Conservation (phyloP, 345 rosid species). For the Rubroshorea leprosula region DNA sequence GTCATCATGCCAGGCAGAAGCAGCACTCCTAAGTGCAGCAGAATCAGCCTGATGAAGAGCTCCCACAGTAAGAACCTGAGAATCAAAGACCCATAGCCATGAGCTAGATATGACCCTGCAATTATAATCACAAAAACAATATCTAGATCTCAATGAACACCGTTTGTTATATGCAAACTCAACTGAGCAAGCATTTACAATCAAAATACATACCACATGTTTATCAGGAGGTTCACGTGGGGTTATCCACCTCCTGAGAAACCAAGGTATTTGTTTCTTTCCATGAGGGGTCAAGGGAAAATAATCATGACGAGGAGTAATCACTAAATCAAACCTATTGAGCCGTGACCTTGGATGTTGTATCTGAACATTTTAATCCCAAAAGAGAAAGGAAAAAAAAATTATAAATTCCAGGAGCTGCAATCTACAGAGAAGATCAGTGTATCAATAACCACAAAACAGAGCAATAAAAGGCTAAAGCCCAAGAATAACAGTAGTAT, state of each 20-base stretch:
- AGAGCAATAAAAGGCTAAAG: not conserved
- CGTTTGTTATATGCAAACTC: not conserved
- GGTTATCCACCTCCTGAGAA: slow-evolving; percentile 71
- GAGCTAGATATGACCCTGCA: slow-evolving; percentile 13
- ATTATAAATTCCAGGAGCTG: not conserved
- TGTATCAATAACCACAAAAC: not conserved
- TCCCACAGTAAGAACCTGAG: slow-evolving; percentile 77
- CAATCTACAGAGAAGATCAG: not conserved
- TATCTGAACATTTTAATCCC: slow-evolving; percentile 43
- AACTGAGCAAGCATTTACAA: slow-evolving; percentile 15
- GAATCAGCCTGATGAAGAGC: slow-evolving; percentile 82
- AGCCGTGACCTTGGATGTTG: slow-evolving; percentile 83
- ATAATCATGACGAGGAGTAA: slow-evolving; percentile 87
- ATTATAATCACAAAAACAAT: not conserved
- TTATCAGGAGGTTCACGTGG: slow-evolving; percentile 67
- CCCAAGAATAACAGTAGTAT: too few species aligned
- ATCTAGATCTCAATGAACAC: not conserved
- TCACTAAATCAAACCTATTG: slow-evolving; percentile 79
- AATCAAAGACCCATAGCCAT: slow-evolving; percentile 19
- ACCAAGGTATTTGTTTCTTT: slow-evolving; percentile 59
- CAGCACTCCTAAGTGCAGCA: slow-evolving; percentile 57
- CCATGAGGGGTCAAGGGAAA: slow-evolving; percentile 72
- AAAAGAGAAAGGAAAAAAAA: slow-evolving; percentile 9
- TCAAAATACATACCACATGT: slow-evolving; percentile 60
- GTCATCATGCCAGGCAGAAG: slow-evolving; percentile 63